Evolutionary conservation across 169 alveolate species (phyloP), one percentile per base, ranked within the genome.

Genomic region (Besnoitia besnoiti): DNA sequence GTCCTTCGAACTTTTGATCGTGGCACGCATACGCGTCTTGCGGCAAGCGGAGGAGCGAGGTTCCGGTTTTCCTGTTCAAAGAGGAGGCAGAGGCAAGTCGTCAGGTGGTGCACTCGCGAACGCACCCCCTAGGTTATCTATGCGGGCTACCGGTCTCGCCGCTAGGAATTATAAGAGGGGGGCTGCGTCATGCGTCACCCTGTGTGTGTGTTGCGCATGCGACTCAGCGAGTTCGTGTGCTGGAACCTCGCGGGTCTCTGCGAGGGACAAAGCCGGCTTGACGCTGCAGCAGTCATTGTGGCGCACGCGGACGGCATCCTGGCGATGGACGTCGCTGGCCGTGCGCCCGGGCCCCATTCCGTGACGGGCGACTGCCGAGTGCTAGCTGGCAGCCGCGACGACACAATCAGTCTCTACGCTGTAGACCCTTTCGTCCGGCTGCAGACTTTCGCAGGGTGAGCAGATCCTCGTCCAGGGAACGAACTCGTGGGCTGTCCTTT

Each of bases 281-380:
- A 91, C 44, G 90, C 94, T 5, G 80, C 90, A 2, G 94, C 94
- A 14, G 75, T 91, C 76, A 90, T 84, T 24, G 82, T 49, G 39
- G 94, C 91, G 50, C 94, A 91, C 88, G 73, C 94, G 44, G 94
- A 91, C 33, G 94, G 94, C 46, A 80, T 91, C 12, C 75, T 91
- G 44, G 90, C 91, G 40, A 55, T 91, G 88, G 94, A 91, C 44
- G 91, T 39, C 27, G 46, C 87, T 33, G 59, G 55, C 10, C n/a
- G 80, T 35, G 39, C 44, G 42, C 46, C 80, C 10, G 39, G 80
- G 44, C 40, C 12, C 80, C 4, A 44, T 37, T 77, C 55, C 61
- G 14, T 16, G 50, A 39, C 50, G 5, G 87, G 87, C 61, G 61
- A 42, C 61, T 73, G 46, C 30, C 59, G 84, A 62, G 85, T 90